Conservation (phyloP, 192 early-diverging fungal genomes). For the Coemansia sp. region DNA sequence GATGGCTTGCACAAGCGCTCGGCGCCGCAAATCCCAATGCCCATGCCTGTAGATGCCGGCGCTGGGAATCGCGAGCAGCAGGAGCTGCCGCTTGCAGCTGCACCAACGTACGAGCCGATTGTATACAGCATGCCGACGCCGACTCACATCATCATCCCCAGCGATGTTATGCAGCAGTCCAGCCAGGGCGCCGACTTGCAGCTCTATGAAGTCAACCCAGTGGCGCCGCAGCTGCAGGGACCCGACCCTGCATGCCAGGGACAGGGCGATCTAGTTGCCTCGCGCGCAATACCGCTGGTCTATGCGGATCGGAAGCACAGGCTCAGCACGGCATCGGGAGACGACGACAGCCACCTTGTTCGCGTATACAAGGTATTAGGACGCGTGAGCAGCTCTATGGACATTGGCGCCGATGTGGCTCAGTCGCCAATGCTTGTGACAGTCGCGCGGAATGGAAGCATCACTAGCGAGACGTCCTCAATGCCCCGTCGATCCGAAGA, state of each 20-base stretch:
- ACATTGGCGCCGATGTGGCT: conserved; percentile 10
- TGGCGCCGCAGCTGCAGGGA: background rate
- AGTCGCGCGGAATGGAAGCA: conserved; percentile 40
- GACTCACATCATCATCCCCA: background rate
- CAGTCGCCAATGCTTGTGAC: conserved; percentile 38
- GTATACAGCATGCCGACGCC: background rate
- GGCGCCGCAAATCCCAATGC: conserved; percentile 10
- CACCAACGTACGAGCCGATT: background rate
- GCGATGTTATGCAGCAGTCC: conserved; percentile 1
- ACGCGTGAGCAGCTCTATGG: background rate
- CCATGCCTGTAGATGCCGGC: background rate
- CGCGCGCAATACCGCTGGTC: background rate
- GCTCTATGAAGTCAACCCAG: background rate
- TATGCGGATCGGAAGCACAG: background rate
- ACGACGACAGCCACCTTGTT: conserved; percentile 12
- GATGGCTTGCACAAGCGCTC: background rate
- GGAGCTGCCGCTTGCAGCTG: background rate
- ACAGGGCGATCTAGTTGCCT: background rate
- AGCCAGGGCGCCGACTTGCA: background rate
- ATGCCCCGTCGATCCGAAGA: conserved; percentile 17
- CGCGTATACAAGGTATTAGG: conserved; percentile 14
- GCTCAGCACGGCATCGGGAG: conserved; percentile 17
- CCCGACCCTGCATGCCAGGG: background rate
- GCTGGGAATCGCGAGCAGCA: background rate
- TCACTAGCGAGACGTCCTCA: conserved; percentile 21